Percentiles rank a stretch among this genome's conserved stretches.
Evolutionary conservation across 1,284 basidiomycete species (phyloP).

Genomic region (Fomitopsis schrenkii): DNA sequence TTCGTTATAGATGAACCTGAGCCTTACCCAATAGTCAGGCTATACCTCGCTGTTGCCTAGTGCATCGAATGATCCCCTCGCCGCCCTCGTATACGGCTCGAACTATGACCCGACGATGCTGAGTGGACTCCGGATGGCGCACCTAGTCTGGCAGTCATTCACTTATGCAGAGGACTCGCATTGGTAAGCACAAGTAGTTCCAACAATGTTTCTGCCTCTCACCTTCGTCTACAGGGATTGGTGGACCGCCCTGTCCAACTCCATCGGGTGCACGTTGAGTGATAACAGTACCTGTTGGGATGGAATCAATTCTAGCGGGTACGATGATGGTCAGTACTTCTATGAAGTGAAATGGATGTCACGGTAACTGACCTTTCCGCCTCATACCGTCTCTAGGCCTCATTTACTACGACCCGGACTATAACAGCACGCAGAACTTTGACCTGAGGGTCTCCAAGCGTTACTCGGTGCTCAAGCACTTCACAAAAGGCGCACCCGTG

Average conservation of each 20-base stretch:
- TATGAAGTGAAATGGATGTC: no score
- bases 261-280: conserved; percentile 14
- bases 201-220: not conserved
- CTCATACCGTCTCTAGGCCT: not conserved
- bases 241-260: conserved; percentile 25
- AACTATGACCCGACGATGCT: conserved; percentile 19
- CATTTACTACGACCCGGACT: not conserved
- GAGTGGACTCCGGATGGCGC: conserved; percentile 23
- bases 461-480: not conserved
- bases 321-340: not conserved
- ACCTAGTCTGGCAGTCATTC: conserved; percentile 22
- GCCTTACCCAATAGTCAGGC: not conserved
- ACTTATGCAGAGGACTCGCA: conserved; percentile 14
- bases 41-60: conserved; percentile 14
- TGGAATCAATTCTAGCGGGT: not conserved
- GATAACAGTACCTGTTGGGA: conserved; percentile 7
- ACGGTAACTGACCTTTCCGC: not conserved
- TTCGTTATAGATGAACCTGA: not conserved
- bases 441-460: not conserved
- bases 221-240: conserved; percentile 17
- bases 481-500: not conserved
- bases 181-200: not conserved
- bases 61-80: conserved; percentile 7
- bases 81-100: conserved; percentile 9
- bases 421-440: not conserved